Conservation (phyloP, 148 eudicot genomes). For the Rhododendron henanense region DNA sequence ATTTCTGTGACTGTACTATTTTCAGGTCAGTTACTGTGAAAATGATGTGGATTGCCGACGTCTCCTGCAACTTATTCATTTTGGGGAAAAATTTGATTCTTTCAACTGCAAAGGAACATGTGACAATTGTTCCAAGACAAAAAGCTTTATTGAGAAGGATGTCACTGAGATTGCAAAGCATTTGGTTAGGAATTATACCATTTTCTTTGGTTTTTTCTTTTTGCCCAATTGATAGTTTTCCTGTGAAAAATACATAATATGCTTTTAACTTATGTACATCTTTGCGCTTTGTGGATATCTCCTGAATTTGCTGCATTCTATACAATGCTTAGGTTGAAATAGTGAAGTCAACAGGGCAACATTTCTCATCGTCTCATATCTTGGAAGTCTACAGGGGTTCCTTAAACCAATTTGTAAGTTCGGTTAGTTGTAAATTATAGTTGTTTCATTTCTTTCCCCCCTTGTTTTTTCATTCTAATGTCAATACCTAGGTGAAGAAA, state of each 20-base stretch:
- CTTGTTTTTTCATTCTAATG: slow-evolving; percentile 4
- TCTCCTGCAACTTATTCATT: slow-evolving; percentile 84
- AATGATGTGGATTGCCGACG: slow-evolving; percentile 97
- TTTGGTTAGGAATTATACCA: slow-evolving; percentile 46
- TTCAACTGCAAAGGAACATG: slow-evolving; percentile 67
- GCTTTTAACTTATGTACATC: background rate
- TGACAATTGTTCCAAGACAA: slow-evolving; percentile 74
- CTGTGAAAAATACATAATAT: background rate
- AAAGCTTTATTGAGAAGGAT: slow-evolving; percentile 74
- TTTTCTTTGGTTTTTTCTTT: slow-evolving; percentile 2
- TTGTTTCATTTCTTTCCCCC: background rate
- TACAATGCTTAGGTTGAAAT: slow-evolving; percentile 65
- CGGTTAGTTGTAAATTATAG: background rate
- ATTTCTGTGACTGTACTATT: background rate
- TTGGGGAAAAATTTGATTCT: slow-evolving; percentile 86
- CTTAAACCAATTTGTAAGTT: slow-evolving; percentile 75
- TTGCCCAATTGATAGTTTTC: slow-evolving; percentile 1
- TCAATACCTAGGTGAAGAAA: slow-evolving; percentile 65
- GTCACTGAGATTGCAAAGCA: slow-evolving; percentile 79
- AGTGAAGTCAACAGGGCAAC: slow-evolving; percentile 67
- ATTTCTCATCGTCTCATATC: slow-evolving; percentile 78
- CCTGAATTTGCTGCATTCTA: background rate
- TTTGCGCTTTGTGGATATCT: background rate
- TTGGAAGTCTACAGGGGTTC: slow-evolving; percentile 95
- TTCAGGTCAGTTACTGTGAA: slow-evolving; percentile 87